Conservation (phyloP, 768 basidiomycete species). For the Butyriboletus loyo region DNA sequence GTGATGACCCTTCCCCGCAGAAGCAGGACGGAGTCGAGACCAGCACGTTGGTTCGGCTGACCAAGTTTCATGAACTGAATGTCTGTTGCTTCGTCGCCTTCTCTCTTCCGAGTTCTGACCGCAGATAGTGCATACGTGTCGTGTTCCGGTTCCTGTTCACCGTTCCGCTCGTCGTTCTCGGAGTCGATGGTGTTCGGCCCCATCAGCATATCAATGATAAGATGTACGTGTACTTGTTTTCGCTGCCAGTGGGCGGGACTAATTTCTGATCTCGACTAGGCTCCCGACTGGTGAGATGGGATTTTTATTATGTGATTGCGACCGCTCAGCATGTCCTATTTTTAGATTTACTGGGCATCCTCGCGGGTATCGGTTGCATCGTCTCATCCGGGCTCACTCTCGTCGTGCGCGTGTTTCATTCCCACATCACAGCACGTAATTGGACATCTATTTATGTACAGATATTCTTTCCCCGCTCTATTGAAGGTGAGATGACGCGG, state of each 20-base stretch:
- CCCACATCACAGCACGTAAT: background rate
- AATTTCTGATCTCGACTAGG: slow-evolving; percentile 14
- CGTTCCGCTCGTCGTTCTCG: slow-evolving; percentile 61
- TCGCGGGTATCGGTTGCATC: slow-evolving; percentile 56
- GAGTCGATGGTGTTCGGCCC: slow-evolving; percentile 62
- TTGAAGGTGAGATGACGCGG: slow-evolving; percentile 59
- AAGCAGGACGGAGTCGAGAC: slow-evolving; percentile 60
- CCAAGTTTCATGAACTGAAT: slow-evolving; percentile 81
- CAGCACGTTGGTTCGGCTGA: slow-evolving; percentile 64
- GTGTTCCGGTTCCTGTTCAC: slow-evolving; percentile 73
- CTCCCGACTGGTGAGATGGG: slow-evolving; percentile 23
- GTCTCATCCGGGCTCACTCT: slow-evolving; percentile 75
- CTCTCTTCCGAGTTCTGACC: background rate
- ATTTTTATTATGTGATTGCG: too few relatives aligned
- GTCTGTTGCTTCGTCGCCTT: slow-evolving; percentile 39
- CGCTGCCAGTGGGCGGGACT: background rate
- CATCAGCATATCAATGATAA: slow-evolving; percentile 65
- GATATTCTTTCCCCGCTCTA: slow-evolving; percentile 85
- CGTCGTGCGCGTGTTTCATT: slow-evolving; percentile 41
- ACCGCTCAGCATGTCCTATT: background rate
- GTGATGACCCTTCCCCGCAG: slow-evolving; percentile 31
- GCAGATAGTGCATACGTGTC: slow-evolving; percentile 59
- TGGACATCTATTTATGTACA: slow-evolving; percentile 25
- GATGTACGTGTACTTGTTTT: slow-evolving; percentile 32
- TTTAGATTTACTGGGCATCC: slow-evolving; percentile 56